Evolutionary conservation across 345 rosid species (phyloP).

Genomic region (Bruguiera sexangula): DNA sequence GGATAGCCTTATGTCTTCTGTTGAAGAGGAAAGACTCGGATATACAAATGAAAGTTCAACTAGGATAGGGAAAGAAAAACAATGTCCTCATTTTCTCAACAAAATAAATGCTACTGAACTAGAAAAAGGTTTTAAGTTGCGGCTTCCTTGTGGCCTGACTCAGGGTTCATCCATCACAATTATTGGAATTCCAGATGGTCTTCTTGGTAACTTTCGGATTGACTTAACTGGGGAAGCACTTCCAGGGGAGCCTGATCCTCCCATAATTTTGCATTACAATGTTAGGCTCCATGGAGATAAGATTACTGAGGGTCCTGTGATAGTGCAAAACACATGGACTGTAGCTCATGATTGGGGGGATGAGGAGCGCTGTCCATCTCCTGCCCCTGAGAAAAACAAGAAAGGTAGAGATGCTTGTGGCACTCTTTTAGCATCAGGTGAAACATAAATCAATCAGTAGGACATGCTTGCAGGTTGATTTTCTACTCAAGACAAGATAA

Average conservation of each 20-base stretch:
- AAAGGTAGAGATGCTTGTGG: slow-evolving; percentile 45
- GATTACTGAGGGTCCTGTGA: slow-evolving; percentile 90
- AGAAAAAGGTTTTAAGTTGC: slow-evolving; percentile 47
- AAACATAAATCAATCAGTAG: background rate
- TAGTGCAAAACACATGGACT: slow-evolving; percentile 97
- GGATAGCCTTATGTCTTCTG: slow-evolving; percentile 67
- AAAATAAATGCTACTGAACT: slow-evolving; percentile 70
- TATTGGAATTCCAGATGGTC: slow-evolving; percentile 82
- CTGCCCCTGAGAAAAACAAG: slow-evolving; percentile 59
- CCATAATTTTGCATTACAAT: slow-evolving; percentile 84
- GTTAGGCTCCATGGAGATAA: slow-evolving; percentile 96
- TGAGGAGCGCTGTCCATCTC: slow-evolving; percentile 93
- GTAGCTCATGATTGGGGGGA: slow-evolving; percentile 89
- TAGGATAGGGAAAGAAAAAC: slow-evolving; percentile 44
- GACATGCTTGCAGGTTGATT: background rate
- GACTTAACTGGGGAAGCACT: slow-evolving; percentile 91
- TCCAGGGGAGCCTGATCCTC: slow-evolving; percentile 99
- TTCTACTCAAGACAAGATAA: background rate
- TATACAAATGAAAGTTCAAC: slow-evolving; percentile 46
- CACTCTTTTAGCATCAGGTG: background rate
- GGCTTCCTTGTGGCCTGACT: slow-evolving; percentile 87
- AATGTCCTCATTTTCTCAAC: slow-evolving; percentile 85
- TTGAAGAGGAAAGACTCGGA: slow-evolving; percentile 58
- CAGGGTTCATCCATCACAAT: slow-evolving; percentile 92
- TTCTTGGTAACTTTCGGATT: slow-evolving; percentile 80